phyloP scores from a whole-genome alignment of 208 protist species.

The Acanthamoeba polyphaga region DNA sequence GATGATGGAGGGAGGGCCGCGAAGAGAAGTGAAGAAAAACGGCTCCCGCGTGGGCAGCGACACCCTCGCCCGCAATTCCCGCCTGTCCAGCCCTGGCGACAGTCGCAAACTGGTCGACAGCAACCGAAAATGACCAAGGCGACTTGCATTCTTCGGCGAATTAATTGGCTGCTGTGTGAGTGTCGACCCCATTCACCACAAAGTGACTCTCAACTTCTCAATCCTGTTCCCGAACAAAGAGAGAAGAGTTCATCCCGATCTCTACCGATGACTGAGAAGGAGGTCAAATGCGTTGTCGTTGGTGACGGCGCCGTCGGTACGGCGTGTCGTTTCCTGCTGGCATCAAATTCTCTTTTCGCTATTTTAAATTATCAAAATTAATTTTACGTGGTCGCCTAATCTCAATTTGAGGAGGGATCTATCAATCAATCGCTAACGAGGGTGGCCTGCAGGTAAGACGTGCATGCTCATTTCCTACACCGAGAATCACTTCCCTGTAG shows the following conservation, averaged over 20 bases:
- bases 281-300: constrained; percentile 91
- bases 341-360: not conserved
- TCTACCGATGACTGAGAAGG: constrained; percentile 45
- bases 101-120: no score
- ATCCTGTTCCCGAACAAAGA: not conserved
- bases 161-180: no score
- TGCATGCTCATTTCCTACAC: constrained; percentile 78
- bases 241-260: not conserved
- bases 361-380: constrained; percentile 33
- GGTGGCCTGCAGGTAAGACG: constrained; percentile 84
- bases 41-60: no score
- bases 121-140: no score
- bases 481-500: constrained; percentile 70
- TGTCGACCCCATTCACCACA: no score
- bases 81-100: no score
- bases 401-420: not conserved
- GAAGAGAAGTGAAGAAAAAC: not conserved
- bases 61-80: no score
- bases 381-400: constrained; percentile 17
- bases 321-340: not conserved
- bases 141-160: not conserved
- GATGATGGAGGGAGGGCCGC: not conserved
- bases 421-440: no score
- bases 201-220: no score
- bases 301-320: constrained; percentile 90